Evolutionary conservation across 805 yeast genomes (phyloP).

Genomic region (Metschnikowia noctiluminum): DNA sequence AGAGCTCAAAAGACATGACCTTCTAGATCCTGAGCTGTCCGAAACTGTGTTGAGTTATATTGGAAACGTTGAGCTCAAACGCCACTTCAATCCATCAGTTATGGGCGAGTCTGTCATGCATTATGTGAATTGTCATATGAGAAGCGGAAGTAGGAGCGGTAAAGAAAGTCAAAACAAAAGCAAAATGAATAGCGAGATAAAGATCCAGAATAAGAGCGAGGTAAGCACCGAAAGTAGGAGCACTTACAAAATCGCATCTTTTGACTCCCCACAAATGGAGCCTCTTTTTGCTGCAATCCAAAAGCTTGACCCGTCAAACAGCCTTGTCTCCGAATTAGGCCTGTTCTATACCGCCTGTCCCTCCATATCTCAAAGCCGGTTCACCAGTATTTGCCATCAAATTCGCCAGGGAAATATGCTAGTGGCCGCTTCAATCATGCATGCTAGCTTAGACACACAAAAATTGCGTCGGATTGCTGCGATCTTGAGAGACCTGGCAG

Average conservation of each 20-base stretch:
- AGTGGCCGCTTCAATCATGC: slow-evolving; percentile 37
- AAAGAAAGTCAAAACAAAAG: no score
- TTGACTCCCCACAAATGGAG: neutral
- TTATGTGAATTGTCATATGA: slow-evolving; percentile 5
- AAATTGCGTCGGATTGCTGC: slow-evolving; percentile 22
- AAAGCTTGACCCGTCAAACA: slow-evolving; percentile 2
- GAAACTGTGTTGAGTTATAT: neutral
- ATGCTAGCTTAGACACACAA: slow-evolving; percentile 12
- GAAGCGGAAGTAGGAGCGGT: neutral
- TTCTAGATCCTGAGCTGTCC: neutral
- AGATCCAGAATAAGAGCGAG: no score
- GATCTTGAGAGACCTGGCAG: slow-evolving; percentile 21
- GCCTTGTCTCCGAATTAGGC: slow-evolving; percentile 11
- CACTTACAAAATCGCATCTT: no score
- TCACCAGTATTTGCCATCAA: slow-evolving; percentile 32
- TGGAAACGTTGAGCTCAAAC: neutral
- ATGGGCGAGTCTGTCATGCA: slow-evolving; percentile 13
- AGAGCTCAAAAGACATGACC: neutral
- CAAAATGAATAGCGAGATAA: no score
- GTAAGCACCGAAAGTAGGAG: no score
- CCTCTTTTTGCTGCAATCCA: slow-evolving; percentile 3
- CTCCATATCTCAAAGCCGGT: slow-evolving; percentile 9
- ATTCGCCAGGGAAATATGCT: slow-evolving; percentile 37
- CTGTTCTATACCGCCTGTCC: slow-evolving; percentile 13
- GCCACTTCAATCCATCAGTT: neutral